Evolutionary conservation across 768 basidiomycete species (phyloP).

Genomic region (Boletales sp.): DNA sequence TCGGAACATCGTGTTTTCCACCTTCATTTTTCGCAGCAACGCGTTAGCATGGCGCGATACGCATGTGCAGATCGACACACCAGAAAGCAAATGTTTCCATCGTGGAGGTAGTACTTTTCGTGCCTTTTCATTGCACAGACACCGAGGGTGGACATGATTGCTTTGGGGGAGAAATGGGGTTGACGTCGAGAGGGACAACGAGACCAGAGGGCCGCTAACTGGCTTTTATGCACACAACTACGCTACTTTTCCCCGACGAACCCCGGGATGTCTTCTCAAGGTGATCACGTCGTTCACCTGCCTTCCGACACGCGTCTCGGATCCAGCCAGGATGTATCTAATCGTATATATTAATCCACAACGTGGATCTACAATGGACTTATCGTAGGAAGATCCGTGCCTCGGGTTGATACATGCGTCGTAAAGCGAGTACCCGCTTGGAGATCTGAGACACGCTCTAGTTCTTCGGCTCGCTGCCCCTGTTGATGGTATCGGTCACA

Average conservation of each 20-base stretch:
- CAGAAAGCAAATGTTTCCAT: slow-evolving; percentile 52
- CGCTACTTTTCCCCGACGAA: slow-evolving; percentile 4
- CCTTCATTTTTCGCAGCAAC: slow-evolving; percentile 20
- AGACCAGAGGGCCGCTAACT: neutral
- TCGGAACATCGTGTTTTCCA: slow-evolving; percentile 29
- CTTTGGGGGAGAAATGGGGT: neutral
- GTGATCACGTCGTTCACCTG: slow-evolving; percentile 5
- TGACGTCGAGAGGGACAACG: neutral
- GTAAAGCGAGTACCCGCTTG: neutral
- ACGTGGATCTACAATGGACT: slow-evolving; percentile 17
- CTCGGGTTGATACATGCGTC: neutral
- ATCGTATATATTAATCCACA: slow-evolving; percentile 11
- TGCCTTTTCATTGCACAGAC: slow-evolving; percentile 22
- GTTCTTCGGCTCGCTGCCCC: too few relatives aligned
- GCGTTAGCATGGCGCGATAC: neutral
- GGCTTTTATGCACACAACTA: slow-evolving; percentile 13
- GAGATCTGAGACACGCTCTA: neutral
- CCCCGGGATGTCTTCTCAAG: slow-evolving; percentile 10
- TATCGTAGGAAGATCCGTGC: slow-evolving; percentile 17
- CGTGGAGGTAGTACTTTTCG: slow-evolving; percentile 46
- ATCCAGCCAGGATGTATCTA: neutral
- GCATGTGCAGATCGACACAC: slow-evolving; percentile 32
- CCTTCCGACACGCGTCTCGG: neutral
- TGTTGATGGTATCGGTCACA: too few relatives aligned
- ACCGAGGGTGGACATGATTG: slow-evolving; percentile 2